phyloP scores from a whole-genome alignment of 768 basidiomycete genomes.

The Mycena galericulata region DNA sequence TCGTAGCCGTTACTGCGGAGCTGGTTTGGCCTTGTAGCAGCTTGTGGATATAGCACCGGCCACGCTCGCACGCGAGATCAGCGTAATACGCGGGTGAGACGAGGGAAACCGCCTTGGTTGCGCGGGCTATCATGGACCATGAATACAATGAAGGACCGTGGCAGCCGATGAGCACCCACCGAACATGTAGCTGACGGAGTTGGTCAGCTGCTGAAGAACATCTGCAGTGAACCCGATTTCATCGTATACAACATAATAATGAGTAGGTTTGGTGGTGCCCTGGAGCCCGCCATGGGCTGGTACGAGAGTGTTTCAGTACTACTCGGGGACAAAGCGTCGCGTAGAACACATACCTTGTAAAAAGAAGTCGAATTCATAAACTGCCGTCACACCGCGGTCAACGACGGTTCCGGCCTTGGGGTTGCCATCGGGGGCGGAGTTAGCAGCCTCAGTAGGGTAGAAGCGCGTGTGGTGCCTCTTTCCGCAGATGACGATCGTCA shows the following conservation, averaged over 20 bases:
- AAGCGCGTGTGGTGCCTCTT: constrained; percentile 70
- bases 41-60: constrained; percentile 81
- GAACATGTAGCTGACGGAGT: constrained; percentile 81
- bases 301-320: not conserved
- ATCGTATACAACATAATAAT: constrained; percentile 87
- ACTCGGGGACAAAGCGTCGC: not conserved
- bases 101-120: constrained; percentile 88
- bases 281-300: constrained; percentile 80
- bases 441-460: constrained; percentile 65
- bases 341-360: constrained; percentile 60
- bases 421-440: constrained; percentile 76
- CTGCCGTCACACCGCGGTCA: constrained; percentile 81
- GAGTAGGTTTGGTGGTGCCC: constrained; percentile 80
- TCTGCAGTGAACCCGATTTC: constrained; percentile 79
- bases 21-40: constrained; percentile 66
- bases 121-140: constrained; percentile 60
- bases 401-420: constrained; percentile 84
- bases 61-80: constrained; percentile 74
- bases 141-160: not conserved
- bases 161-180: constrained; percentile 10
- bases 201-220: constrained; percentile 76
- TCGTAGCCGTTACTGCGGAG: constrained; percentile 45
- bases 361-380: constrained; percentile 76
- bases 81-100: constrained; percentile 87
- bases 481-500: constrained; percentile 83